Percentiles rank a stretch among this genome's conserved stretches.
These are phyloP conservation scores for Fusarium albidum DNA, from an alignment of 2,329 filamentous ascomycete genomes.

Conservation along the genomic window DNA sequence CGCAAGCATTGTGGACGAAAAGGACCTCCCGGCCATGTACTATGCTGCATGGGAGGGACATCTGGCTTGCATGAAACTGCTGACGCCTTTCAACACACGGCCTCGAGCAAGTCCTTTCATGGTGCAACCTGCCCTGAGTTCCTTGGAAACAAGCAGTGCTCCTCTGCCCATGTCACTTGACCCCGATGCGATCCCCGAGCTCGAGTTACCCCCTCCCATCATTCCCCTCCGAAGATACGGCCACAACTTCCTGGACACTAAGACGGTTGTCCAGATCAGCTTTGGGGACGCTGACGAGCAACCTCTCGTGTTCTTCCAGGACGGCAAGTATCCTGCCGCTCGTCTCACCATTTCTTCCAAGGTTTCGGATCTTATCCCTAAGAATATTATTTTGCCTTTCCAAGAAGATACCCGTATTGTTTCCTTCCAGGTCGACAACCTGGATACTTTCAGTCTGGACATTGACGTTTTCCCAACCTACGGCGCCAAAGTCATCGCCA, in stretches of 20 bases:
- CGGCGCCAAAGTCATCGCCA: constrained; percentile 95
- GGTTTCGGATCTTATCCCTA: constrained; percentile 92
- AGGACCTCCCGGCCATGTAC: constrained; percentile 93
- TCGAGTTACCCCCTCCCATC: constrained; percentile 93
- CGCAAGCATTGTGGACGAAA: constrained; percentile 86
- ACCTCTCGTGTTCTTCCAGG: constrained; percentile 94
- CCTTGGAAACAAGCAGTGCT: constrained; percentile 57
- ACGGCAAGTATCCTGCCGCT: constrained; percentile 94
- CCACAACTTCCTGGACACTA: constrained; percentile 98
- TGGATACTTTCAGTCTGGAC: constrained; percentile 92
- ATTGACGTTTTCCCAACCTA: constrained; percentile 98
- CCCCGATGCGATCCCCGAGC: constrained; percentile 86
- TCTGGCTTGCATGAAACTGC: constrained; percentile 89
- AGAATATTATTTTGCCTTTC: constrained; percentile 93
- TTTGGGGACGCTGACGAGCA: constrained; percentile 81
- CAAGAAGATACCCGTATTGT: constrained; percentile 94
- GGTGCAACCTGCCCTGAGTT: constrained; percentile 52
- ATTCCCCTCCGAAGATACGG: constrained; percentile 94
- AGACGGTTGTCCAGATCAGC: constrained; percentile 92
- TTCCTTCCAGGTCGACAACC: constrained; percentile 94
- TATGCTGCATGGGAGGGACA: constrained; percentile 99
- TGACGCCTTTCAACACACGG: constrained; percentile 67
- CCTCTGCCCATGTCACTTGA: constrained; percentile 74
- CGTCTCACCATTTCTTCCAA: constrained; percentile 97
- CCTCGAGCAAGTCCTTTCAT: constrained; percentile 54